A percentile compares a stretch with the other conserved stretches of the same genome.
Evolutionary conservation across 345 rosid genomes (phyloP).

Genomic region (Camelina laxa): DNA sequence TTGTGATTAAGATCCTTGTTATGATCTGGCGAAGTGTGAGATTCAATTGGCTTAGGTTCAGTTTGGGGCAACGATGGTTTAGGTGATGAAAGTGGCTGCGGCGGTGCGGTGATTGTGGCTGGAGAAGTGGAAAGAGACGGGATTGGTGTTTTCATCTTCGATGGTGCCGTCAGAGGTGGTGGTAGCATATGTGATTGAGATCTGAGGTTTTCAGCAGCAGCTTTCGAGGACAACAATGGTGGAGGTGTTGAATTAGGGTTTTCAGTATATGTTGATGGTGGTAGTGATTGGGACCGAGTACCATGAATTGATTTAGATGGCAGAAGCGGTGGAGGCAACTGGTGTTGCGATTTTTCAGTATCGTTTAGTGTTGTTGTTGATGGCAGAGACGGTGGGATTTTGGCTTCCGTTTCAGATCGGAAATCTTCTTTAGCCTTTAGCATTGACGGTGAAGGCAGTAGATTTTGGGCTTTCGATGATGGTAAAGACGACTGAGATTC

Average conservation of each 20-base stretch:
- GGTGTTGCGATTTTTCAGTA: background rate
- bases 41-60: background rate
- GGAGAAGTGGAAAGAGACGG: background rate
- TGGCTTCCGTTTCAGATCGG: background rate
- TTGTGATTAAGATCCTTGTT: background rate
- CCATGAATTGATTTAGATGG: background rate
- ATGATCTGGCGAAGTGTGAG: background rate
- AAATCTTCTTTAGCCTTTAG: background rate
- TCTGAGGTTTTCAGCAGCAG: background rate
- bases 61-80: background rate
- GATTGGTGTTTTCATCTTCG: background rate
- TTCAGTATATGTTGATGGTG: background rate
- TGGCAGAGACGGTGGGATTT: background rate
- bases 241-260: constrained; percentile 3
- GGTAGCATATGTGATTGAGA: background rate
- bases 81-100: background rate
- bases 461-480: background rate
- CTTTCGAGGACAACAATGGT: no score
- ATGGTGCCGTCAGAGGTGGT: background rate
- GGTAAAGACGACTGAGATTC: background rate
- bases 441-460: background rate
- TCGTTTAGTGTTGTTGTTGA: background rate
- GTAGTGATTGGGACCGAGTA: background rate
- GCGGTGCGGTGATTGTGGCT: background rate
- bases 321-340: background rate